A percentile compares a stretch with the other conserved stretches of the same genome.
phyloP scores from a whole-genome alignment of 2,329 filamentous ascomycete species.

The Exophiala spinifera region DNA sequence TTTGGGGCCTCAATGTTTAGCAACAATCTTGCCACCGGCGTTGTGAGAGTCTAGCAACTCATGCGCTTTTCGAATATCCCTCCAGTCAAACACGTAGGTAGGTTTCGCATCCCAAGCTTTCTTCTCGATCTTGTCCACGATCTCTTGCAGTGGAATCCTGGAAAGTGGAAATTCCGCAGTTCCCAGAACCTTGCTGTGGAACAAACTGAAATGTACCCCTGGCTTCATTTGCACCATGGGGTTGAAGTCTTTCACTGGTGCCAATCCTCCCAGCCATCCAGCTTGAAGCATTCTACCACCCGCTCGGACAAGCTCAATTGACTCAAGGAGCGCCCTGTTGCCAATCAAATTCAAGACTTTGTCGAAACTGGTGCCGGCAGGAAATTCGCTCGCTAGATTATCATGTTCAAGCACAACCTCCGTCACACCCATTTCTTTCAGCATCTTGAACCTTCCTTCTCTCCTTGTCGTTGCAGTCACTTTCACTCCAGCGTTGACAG shows the following conservation, averaged over 20 bases:
- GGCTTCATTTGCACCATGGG: conserved; percentile 45
- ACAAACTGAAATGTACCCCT: conserved; percentile 48
- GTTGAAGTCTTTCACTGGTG: conserved; percentile 41
- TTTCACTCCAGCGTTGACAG: conserved; percentile 36
- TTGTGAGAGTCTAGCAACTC: conserved; percentile 34
- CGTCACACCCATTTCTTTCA: conserved; percentile 33
- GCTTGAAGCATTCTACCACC: conserved; percentile 40
- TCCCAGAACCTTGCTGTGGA: conserved; percentile 41
- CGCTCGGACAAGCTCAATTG: conserved; percentile 35
- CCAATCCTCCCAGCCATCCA: conserved; percentile 43
- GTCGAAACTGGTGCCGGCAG: conserved; percentile 33
- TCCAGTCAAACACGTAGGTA: conserved; percentile 34
- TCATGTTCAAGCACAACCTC: conserved; percentile 31
- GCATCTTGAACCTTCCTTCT: conserved; percentile 30
- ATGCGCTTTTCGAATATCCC: conserved; percentile 37
- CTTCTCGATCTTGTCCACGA: conserved; percentile 39
- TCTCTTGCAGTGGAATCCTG: conserved; percentile 39
- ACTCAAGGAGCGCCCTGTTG: conserved; percentile 41
- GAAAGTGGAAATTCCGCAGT: conserved; percentile 38
- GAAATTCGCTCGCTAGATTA: conserved; percentile 24
- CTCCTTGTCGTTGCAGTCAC: conserved; percentile 42
- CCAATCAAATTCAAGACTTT: conserved; percentile 41
- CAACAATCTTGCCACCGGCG: conserved; percentile 38
- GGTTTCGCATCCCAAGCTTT: conserved; percentile 34
- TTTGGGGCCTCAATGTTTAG: neutral